Evolutionary conservation across 108 stramenopile species (phyloP).

Genomic region (Fistulifera solaris): DNA sequence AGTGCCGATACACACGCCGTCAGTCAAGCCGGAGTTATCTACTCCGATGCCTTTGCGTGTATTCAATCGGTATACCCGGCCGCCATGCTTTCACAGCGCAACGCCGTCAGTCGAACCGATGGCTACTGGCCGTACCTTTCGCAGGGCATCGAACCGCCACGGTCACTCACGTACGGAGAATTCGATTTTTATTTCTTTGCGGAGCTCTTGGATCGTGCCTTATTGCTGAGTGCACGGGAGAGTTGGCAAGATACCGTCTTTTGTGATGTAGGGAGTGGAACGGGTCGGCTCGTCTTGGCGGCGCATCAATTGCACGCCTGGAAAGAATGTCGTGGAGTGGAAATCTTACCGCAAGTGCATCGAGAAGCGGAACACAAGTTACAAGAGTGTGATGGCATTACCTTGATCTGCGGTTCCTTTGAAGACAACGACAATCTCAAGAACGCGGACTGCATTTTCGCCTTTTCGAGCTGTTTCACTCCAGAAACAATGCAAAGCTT

Average conservation of each 20-base stretch:
- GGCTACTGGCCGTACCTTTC: conserved; percentile 74
- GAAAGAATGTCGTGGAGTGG: conserved; percentile 55
- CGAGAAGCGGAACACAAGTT: conserved; percentile 31
- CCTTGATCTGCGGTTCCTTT: conserved; percentile 63
- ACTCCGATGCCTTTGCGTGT: conserved; percentile 20
- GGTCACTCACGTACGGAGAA: conserved; percentile 69
- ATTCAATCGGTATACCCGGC: conserved; percentile 56
- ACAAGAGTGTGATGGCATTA: conserved; percentile 13
- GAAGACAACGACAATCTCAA: conserved; percentile 49
- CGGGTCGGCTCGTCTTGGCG: conserved; percentile 64
- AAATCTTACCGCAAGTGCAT: conserved; percentile 52
- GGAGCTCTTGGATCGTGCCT: conserved; percentile 36
- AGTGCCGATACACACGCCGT: background rate
- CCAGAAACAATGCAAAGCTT: conserved; percentile 28
- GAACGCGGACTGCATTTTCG: conserved; percentile 66
- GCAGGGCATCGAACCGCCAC: conserved; percentile 54
- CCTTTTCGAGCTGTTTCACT: conserved; percentile 62
- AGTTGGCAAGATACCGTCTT: conserved; percentile 41
- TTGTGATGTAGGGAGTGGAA: conserved; percentile 69
- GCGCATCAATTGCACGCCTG: conserved; percentile 70
- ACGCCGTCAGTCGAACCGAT: conserved; percentile 64
- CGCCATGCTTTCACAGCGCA: conserved; percentile 34
- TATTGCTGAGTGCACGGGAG: conserved; percentile 1
- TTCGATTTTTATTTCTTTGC: conserved; percentile 71
- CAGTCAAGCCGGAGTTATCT: conserved; percentile 4